phyloP scores from a whole-genome alignment of 2,329 filamentous ascomycete species.

The Stachybotrys chartarum region DNA sequence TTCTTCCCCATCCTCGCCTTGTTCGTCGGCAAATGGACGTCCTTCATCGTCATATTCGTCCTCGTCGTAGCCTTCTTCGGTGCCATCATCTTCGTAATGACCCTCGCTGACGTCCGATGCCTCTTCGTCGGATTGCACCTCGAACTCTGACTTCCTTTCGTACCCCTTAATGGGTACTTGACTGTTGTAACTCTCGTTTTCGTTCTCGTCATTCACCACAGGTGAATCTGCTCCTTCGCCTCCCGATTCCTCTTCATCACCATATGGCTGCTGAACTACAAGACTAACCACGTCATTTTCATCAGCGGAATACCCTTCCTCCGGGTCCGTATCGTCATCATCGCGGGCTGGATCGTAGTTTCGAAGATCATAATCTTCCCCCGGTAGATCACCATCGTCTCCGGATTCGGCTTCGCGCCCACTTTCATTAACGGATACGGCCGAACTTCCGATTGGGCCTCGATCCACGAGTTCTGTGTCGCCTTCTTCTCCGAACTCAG shows the following conservation, averaged over 20 bases:
- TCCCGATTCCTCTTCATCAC: conserved; percentile 8
- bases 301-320: conserved; percentile 15
- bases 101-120: conserved; percentile 4
- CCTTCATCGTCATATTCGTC: conserved; percentile 10
- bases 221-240: background rate
- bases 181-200: background rate
- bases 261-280: conserved; percentile 4
- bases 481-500: background rate
- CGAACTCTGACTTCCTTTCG: background rate
- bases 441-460: background rate
- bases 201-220: background rate
- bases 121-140: conserved; percentile 7
- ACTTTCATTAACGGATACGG: background rate
- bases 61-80: conserved; percentile 14
- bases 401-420: conserved; percentile 14
- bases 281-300: conserved; percentile 9
- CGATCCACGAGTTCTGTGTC: background rate
- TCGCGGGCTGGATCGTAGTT: conserved; percentile 23
- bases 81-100: conserved; percentile 8
- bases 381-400: conserved; percentile 18
- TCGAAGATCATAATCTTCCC: conserved; percentile 25
- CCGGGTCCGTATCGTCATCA: conserved; percentile 23
- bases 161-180: background rate
- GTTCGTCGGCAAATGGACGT: conserved; percentile 10
- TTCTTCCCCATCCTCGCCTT: conserved; percentile 14